Conservation (phyloP, 441 rosid species). For the Pelargonium fulgidum region DNA sequence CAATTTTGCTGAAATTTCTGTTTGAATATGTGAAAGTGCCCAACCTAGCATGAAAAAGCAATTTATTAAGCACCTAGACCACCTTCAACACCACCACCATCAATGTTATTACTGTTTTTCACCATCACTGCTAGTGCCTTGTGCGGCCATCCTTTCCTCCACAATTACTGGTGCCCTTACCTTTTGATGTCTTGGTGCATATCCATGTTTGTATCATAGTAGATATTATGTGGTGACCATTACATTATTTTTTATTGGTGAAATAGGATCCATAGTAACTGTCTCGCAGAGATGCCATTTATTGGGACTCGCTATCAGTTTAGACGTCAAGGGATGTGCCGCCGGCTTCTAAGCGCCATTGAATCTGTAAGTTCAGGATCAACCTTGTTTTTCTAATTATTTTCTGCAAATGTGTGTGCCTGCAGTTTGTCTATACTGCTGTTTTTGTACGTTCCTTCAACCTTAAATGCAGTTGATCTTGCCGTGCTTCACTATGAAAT, state of each 20-base stretch:
- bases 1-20: background rate
- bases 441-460: no score
- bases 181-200: background rate
- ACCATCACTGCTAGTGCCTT: no score
- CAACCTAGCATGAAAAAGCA: no score
- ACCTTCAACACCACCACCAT: background rate
- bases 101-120: background rate
- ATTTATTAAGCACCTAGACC: background rate
- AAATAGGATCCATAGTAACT: slow-evolving; percentile 74
- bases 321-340: slow-evolving; percentile 95
- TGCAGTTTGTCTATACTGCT: no score
- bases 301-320: slow-evolving; percentile 79
- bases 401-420: no score
- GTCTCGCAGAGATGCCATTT: slow-evolving; percentile 95
- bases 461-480: no score
- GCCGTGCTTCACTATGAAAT: no score
- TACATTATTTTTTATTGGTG: slow-evolving; percentile 15
- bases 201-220: background rate
- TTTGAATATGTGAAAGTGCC: no score
- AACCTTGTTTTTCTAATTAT: no score
- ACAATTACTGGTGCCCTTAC: no score
- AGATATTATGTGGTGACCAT: background rate
- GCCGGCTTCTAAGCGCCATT: slow-evolving; percentile 67
- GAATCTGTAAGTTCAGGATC: slow-evolving; percentile 50
- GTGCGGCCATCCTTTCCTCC: no score